Percentiles rank a stretch among this genome's conserved stretches.
Evolutionary conservation across 78 protist genomes (phyloP).

Genomic region (Cavenderia fasciculata): DNA sequence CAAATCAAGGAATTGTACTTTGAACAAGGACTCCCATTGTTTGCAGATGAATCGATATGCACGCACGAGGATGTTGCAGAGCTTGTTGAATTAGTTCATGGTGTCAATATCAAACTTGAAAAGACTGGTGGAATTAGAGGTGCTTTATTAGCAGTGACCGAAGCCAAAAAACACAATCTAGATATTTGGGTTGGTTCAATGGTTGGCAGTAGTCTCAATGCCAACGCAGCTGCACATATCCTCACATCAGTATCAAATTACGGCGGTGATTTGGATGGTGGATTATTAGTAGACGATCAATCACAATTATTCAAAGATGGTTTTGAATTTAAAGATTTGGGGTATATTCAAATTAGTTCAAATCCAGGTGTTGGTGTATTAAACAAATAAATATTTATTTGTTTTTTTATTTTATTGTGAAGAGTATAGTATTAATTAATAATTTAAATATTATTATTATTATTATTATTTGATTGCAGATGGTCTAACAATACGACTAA

Average conservation of each 20-base stretch:
- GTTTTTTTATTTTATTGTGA: not conserved
- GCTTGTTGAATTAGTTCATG: constrained; percentile 22
- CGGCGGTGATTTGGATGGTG: constrained; percentile 55
- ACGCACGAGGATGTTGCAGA: constrained; percentile 14
- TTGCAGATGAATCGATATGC: constrained; percentile 69
- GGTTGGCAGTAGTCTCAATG: constrained; percentile 44
- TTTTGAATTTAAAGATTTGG: constrained; percentile 11
- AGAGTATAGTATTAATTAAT: not conserved
- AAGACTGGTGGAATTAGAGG: constrained; percentile 66
- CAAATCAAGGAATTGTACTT: constrained; percentile 18
- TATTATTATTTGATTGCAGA: constrained; percentile 1
- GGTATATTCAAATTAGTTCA: constrained; percentile 6
- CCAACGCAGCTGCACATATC: constrained; percentile 42
- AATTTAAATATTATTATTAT: not conserved
- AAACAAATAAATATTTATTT: not conserved
- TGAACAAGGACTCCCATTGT: constrained; percentile 16
- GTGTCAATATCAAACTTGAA: constrained; percentile 61
- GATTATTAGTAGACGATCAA: constrained; percentile 27
- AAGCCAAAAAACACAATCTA: constrained; percentile 20
- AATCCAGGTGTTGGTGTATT: constrained; percentile 45
- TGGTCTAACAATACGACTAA: constrained; percentile 46
- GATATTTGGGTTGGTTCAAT: constrained; percentile 57
- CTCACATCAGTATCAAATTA: not conserved
- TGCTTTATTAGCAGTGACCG: constrained; percentile 10
- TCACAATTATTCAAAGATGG: constrained; percentile 49